Percentiles rank a stretch among this genome's conserved stretches.
Evolutionary conservation across 2,329 filamentous ascomycete species (phyloP).

Genomic region (Neurospora crassa): DNA sequence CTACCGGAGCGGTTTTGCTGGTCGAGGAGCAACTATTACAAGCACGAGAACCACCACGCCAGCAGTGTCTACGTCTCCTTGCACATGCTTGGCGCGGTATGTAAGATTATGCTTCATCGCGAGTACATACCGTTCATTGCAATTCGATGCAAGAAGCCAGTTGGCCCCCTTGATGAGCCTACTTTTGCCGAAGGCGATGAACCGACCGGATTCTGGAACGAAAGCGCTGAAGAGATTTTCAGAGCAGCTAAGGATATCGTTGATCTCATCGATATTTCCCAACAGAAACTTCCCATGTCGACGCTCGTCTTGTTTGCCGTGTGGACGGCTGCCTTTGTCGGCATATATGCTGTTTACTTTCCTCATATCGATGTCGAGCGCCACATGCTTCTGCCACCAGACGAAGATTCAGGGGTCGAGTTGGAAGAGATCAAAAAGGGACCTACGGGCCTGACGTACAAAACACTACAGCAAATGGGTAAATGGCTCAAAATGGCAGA

Average conservation of each 20-base stretch:
- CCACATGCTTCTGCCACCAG: slow-evolving; percentile 35
- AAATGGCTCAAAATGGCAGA: slow-evolving; percentile 45
- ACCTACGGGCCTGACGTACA: slow-evolving; percentile 37
- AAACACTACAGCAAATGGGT: slow-evolving; percentile 42
- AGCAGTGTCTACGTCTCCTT: slow-evolving; percentile 57
- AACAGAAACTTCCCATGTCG: slow-evolving; percentile 55
- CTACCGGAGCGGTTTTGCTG: slow-evolving; percentile 49
- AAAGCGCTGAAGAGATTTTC: slow-evolving; percentile 54
- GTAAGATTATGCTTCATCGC: slow-evolving; percentile 57
- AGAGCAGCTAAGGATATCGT: slow-evolving; percentile 53
- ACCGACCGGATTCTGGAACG: slow-evolving; percentile 50
- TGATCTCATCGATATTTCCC: slow-evolving; percentile 53
- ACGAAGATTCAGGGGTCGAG: slow-evolving; percentile 23
- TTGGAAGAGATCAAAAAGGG: slow-evolving; percentile 27
- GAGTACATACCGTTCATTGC: slow-evolving; percentile 61
- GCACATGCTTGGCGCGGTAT: slow-evolving; percentile 56
- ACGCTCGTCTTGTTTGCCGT: slow-evolving; percentile 58
- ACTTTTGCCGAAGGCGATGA: slow-evolving; percentile 38
- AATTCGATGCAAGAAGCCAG: slow-evolving; percentile 38
- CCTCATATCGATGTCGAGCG: slow-evolving; percentile 55
- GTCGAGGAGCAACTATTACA: slow-evolving; percentile 52
- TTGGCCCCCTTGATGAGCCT: slow-evolving; percentile 50
- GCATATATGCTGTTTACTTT: slow-evolving; percentile 58
- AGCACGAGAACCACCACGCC: slow-evolving; percentile 53
- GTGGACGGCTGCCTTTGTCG: slow-evolving; percentile 56